Evolutionary conservation across 495 filamentous ascomycete genomes (phyloP).

Genomic region (Annulohypoxylon stygium): DNA sequence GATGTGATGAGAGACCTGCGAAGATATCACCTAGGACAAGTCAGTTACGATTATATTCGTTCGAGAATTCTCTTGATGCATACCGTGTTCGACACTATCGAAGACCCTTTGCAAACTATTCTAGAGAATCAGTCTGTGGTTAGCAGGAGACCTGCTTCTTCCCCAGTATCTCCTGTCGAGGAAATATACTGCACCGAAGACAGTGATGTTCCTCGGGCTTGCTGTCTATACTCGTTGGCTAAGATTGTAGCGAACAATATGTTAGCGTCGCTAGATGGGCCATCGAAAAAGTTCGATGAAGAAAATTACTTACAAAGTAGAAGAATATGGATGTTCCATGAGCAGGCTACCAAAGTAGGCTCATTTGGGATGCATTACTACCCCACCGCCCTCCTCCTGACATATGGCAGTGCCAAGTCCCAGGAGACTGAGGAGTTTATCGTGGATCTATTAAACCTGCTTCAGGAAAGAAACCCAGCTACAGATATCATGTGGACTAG

Average conservation of each 20-base stretch:
- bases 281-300: background rate
- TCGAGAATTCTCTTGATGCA: background rate
- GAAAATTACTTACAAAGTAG: constrained; percentile 2
- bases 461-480: constrained; percentile 12
- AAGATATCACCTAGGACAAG: constrained; percentile 11
- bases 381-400: constrained; percentile 17
- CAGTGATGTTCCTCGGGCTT: background rate
- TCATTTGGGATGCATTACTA: constrained; percentile 27
- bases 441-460: constrained; percentile 12
- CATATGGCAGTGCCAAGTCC: constrained; percentile 22
- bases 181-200: constrained; percentile 14
- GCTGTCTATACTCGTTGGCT: constrained; percentile 8
- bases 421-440: constrained; percentile 10
- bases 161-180: constrained; percentile 11
- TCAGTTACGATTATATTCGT: constrained; percentile 1
- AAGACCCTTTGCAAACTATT: constrained; percentile 4
- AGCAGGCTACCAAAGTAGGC: constrained; percentile 18
- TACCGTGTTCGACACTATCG: background rate
- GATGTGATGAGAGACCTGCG: constrained; percentile 27
- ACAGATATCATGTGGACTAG: constrained; percentile 28
- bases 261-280: constrained; percentile 2
- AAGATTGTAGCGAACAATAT: constrained; percentile 17
- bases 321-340: constrained; percentile 28
- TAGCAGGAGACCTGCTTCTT: background rate
- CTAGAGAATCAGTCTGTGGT: background rate